Conservation (phyloP, 2,329 filamentous ascomycete genomes). For the Curvularia sp. region DNA sequence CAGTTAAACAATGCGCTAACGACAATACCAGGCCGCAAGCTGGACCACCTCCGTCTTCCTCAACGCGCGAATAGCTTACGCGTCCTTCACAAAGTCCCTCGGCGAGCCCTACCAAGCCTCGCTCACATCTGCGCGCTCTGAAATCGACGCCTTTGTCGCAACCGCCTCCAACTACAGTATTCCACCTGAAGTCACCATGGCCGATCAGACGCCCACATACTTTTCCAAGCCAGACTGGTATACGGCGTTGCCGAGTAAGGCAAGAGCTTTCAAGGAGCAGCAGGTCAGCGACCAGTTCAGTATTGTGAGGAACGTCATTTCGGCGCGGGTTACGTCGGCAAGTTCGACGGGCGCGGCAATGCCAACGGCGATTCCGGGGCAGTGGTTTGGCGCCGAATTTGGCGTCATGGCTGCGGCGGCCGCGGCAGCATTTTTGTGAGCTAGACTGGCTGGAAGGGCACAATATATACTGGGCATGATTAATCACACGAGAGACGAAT, state of each 20-base stretch:
- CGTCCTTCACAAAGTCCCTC: slow-evolving; percentile 28
- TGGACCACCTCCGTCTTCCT: slow-evolving; percentile 42
- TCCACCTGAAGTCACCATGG: slow-evolving; percentile 36
- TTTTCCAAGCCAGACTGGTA: slow-evolving; percentile 40
- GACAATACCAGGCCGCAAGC: slow-evolving; percentile 27
- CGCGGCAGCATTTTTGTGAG: slow-evolving; percentile 38
- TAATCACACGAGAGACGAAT: not conserved
- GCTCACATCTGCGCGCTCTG: slow-evolving; percentile 35
- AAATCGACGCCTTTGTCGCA: slow-evolving; percentile 35
- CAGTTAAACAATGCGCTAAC: not conserved
- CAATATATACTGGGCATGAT: not conserved
- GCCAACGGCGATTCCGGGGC: slow-evolving; percentile 29
- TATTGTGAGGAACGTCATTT: slow-evolving; percentile 36
- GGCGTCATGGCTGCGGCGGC: slow-evolving; percentile 40
- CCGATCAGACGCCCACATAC: slow-evolving; percentile 31
- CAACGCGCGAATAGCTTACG: slow-evolving; percentile 37
- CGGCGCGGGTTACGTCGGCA: slow-evolving; percentile 19
- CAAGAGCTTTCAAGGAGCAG: slow-evolving; percentile 41
- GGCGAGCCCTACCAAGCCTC: slow-evolving; percentile 40
- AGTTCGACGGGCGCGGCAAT: slow-evolving; percentile 29
- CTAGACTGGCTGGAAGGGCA: not conserved
- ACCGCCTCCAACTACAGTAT: slow-evolving; percentile 38
- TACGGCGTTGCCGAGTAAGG: slow-evolving; percentile 37
- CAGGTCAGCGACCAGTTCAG: slow-evolving; percentile 44
- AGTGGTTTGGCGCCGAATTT: slow-evolving; percentile 32